A percentile compares a stretch with the other conserved stretches of the same genome.
These are phyloP conservation scores for Ophiostoma pallidulum DNA, from an alignment of 2,329 filamentous ascomycete genomes.

Conservation along the genomic window DNA sequence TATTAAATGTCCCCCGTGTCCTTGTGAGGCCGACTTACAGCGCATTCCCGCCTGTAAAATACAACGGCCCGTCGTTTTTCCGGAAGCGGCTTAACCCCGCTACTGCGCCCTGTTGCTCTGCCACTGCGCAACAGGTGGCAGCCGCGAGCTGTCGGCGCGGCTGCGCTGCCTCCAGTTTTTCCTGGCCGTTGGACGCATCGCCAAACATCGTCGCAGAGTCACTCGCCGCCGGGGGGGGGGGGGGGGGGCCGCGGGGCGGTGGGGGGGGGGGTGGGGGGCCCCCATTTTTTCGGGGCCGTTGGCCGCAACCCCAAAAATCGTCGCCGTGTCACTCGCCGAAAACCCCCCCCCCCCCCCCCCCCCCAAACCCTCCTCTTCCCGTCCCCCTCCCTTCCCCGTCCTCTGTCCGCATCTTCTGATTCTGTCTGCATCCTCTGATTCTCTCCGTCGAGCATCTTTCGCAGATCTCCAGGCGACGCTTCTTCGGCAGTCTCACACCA, in stretches of 20 bases:
- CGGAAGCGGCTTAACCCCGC: slow-evolving; percentile 10
- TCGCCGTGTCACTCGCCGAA: neutral
- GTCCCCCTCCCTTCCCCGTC: no score
- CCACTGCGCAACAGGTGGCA: no score
- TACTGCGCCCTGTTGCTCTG: slow-evolving; percentile 7
- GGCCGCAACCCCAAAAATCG: slow-evolving; percentile 5
- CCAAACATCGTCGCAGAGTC: neutral
- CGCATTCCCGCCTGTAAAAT: neutral
- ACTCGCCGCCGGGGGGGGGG: neutral
- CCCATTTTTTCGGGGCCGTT: slow-evolving; percentile 1
- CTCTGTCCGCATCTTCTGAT: no score
- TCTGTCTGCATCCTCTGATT: no score
- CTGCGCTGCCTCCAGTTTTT: slow-evolving; percentile 1
- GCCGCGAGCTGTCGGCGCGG: no score
- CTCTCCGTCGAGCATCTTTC: no score
- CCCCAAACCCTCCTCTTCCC: neutral
- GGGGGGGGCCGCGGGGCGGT: no score
- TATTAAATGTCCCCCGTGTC: no score
- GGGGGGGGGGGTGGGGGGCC: no score
- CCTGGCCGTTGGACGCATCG: slow-evolving; percentile 4
- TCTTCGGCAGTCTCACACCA: neutral
- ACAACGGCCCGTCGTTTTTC: slow-evolving; percentile 12
- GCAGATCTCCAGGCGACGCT: neutral
- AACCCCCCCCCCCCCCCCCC: no score
- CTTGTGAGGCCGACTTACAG: neutral